These are phyloP conservation scores for Saccharomyces pastorianus DNA, from an alignment of 1,139 yeast species.

Conservation along the genomic window DNA sequence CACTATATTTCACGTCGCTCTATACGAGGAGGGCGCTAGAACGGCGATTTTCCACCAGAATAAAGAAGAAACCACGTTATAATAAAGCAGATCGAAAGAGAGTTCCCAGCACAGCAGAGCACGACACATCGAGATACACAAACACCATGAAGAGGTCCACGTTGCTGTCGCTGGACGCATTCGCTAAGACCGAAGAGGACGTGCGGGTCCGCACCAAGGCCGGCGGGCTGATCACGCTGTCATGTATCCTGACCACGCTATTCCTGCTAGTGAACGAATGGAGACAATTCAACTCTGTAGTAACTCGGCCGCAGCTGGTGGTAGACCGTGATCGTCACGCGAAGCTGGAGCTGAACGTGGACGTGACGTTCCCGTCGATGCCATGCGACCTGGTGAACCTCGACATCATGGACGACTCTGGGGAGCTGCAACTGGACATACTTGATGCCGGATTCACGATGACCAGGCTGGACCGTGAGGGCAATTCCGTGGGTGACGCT, in stretches of 20 bases:
- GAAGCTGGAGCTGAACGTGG: slow-evolving; percentile 69
- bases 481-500: slow-evolving; percentile 17
- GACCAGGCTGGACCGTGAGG: slow-evolving; percentile 44
- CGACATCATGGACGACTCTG: slow-evolving; percentile 76
- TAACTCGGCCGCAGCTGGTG: slow-evolving; percentile 71
- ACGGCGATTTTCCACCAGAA: neutral
- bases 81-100: neutral
- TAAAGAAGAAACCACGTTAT: neutral
- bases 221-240: slow-evolving; percentile 81
- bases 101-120: neutral
- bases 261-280: slow-evolving; percentile 68
- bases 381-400: slow-evolving; percentile 67
- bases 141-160: slow-evolving; percentile 14
- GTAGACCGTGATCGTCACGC: slow-evolving; percentile 80
- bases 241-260: slow-evolving; percentile 55
- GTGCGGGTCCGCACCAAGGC: slow-evolving; percentile 79
- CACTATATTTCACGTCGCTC: neutral
- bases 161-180: slow-evolving; percentile 51
- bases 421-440: slow-evolving; percentile 72
- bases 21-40: neutral
- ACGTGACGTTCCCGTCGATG: slow-evolving; percentile 69
- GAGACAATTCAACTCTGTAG: slow-evolving; percentile 57
- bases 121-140: neutral
- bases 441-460: slow-evolving; percentile 63
- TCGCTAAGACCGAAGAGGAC: slow-evolving; percentile 90